A percentile compares a stretch with the other conserved stretches of the same genome.
Conservation (phyloP, 495 filamentous ascomycete genomes). For the Penicillium steckii region DNA sequence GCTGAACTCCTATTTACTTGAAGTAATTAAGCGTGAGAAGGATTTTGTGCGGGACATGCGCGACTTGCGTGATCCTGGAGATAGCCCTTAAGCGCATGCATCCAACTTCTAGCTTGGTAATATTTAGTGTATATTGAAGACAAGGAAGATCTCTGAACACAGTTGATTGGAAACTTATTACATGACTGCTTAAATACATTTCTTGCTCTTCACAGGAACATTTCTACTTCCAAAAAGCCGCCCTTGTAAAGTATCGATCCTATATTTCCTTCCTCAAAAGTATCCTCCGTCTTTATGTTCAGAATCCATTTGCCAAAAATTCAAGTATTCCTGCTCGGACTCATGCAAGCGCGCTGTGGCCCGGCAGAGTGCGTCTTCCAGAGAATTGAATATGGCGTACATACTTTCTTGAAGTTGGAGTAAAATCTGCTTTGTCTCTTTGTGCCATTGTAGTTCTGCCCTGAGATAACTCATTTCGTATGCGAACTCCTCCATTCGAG, state of each 20-base stretch:
- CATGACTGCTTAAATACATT: too few species aligned
- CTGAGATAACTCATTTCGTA: conserved; percentile 19
- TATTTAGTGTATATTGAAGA: too few species aligned
- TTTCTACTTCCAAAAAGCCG: too few species aligned
- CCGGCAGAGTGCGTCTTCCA: conserved; percentile 10
- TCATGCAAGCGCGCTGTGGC: conserved; percentile 6
- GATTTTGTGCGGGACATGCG: neutral
- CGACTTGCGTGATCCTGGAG: neutral
- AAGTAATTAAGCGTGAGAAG: neutral
- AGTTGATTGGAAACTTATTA: too few species aligned
- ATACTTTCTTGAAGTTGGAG: conserved; percentile 9
- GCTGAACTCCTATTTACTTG: neutral
- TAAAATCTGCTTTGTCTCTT: conserved; percentile 16
- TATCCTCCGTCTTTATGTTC: neutral
- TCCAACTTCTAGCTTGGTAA: too few species aligned
- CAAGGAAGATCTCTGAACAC: too few species aligned
- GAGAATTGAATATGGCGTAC: conserved; percentile 3
- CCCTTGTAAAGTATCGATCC: too few species aligned
- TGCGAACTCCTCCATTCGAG: conserved; percentile 5
- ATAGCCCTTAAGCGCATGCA: too few species aligned
- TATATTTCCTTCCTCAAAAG: neutral
- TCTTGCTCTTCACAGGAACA: too few species aligned
- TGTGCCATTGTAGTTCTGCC: conserved; percentile 18
- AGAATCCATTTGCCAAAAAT: conserved; percentile 7
- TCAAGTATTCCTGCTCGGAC: conserved; percentile 12